Evolutionary conservation across 345 rosid species (phyloP).

Genomic region (Citrus medica): DNA sequence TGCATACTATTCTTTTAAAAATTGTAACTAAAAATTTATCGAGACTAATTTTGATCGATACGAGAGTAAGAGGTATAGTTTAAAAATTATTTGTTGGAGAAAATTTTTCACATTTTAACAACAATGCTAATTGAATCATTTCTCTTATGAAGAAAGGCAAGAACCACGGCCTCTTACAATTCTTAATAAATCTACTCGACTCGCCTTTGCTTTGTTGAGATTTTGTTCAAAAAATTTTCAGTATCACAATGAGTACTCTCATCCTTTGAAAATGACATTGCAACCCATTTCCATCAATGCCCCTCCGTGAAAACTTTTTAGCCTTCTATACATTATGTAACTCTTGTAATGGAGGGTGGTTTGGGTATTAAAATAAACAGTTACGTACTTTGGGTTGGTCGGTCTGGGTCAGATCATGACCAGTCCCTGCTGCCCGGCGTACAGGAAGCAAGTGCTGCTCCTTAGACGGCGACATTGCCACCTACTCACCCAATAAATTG

Average conservation of each 20-base stretch:
- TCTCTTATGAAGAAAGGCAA: too few species aligned
- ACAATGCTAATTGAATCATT: too few species aligned
- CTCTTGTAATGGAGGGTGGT: not conserved
- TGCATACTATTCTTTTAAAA: too few species aligned
- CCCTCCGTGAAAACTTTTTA: not conserved
- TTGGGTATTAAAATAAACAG: not conserved
- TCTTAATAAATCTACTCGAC: too few species aligned
- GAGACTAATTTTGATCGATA: too few species aligned
- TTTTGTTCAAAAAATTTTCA: too few species aligned
- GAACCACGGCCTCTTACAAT: too few species aligned
- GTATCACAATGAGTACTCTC: not conserved
- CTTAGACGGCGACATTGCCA: not conserved
- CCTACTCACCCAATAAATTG: not conserved
- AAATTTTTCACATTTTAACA: too few species aligned
- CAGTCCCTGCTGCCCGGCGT: not conserved
- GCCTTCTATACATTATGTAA: fast-evolving
- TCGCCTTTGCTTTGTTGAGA: too few species aligned
- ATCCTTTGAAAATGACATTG: not conserved
- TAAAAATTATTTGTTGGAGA: too few species aligned
- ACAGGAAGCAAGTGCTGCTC: not conserved
- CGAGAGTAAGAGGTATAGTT: too few species aligned
- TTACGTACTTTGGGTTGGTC: not conserved
- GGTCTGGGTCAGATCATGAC: not conserved
- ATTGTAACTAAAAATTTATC: too few species aligned
- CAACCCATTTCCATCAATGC: not conserved